Percentiles rank a stretch among this genome's conserved stretches.
Conservation (phyloP, 108 stramenopile species). For the Skeletonema costatum region DNA sequence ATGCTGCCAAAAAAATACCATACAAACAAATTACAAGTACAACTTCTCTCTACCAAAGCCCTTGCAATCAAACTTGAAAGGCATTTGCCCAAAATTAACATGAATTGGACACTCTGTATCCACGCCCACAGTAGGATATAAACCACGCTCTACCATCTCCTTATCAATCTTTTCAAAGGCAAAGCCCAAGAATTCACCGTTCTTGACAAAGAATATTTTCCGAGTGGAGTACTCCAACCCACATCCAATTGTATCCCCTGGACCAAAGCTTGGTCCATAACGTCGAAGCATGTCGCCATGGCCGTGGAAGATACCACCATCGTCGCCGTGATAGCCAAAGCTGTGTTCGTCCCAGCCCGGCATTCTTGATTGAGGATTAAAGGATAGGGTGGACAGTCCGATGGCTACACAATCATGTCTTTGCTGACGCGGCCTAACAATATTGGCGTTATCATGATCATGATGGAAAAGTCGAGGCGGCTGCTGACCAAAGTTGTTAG, state of each 20-base stretch:
- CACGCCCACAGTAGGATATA: constrained; percentile 80
- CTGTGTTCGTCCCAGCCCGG: constrained; percentile 77
- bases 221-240: constrained; percentile 65
- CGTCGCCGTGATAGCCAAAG: constrained; percentile 86
- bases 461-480: no score
- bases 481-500: not conserved
- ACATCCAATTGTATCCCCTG: constrained; percentile 85
- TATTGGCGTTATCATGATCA: no score
- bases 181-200: constrained; percentile 79
- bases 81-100: constrained; percentile 64
- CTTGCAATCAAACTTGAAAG: constrained; percentile 66
- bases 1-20: not conserved
- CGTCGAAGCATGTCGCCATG: constrained; percentile 65
- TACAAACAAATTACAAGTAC: not conserved
- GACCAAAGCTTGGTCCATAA: constrained; percentile 79
- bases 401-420: constrained; percentile 73
- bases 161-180: constrained; percentile 46
- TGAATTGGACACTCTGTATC: constrained; percentile 63
- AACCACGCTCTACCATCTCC: constrained; percentile 44
- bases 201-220: constrained; percentile 80
- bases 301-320: constrained; percentile 80
- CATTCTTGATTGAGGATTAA: constrained; percentile 59
- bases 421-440: not conserved
- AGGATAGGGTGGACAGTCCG: constrained; percentile 60
- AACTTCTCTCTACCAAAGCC: constrained; percentile 7